Percentiles rank a stretch among this genome's conserved stretches.
Conservation (phyloP, 768 basidiomycete species). For the Ramaria sp. region DNA sequence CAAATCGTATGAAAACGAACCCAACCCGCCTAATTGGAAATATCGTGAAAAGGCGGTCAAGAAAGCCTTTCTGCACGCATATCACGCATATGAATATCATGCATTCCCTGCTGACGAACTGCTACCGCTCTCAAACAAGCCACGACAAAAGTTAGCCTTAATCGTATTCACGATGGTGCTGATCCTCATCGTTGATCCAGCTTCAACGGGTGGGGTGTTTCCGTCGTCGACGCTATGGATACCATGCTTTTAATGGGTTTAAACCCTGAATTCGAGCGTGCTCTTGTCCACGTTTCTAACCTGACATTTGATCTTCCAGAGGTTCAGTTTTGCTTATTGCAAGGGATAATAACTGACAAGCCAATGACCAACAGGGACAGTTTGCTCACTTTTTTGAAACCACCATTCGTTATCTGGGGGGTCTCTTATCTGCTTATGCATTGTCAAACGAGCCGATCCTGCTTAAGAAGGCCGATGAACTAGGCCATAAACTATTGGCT, state of each 20-base stretch:
- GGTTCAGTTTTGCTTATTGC: neutral
- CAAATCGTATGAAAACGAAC: constrained; percentile 1
- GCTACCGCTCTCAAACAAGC: neutral
- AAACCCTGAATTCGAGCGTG: constrained; percentile 6
- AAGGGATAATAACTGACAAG: neutral
- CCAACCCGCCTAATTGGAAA: constrained; percentile 1
- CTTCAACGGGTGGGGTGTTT: constrained; percentile 20
- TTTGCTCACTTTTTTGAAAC: constrained; percentile 22
- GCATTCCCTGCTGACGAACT: constrained; percentile 14
- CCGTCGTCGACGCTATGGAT: constrained; percentile 34
- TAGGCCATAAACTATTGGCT: constrained; percentile 7
- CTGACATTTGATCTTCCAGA: constrained; percentile 5
- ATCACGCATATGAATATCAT: constrained; percentile 13
- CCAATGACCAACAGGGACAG: neutral
- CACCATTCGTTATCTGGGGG: constrained; percentile 35
- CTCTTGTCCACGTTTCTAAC: constrained; percentile 4
- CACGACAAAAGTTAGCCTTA: neutral
- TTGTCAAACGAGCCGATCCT: constrained; percentile 10
- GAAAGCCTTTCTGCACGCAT: constrained; percentile 16
- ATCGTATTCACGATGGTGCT: neutral
- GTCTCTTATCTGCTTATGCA: constrained; percentile 18
- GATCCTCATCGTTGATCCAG: constrained; percentile 1
- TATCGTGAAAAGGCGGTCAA: constrained; percentile 13
- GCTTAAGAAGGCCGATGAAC: constrained; percentile 10
- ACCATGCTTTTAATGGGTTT: constrained; percentile 29